phyloP scores from a whole-genome alignment of 441 rosid genomes.

The Cnidoscolus chayamansa region DNA sequence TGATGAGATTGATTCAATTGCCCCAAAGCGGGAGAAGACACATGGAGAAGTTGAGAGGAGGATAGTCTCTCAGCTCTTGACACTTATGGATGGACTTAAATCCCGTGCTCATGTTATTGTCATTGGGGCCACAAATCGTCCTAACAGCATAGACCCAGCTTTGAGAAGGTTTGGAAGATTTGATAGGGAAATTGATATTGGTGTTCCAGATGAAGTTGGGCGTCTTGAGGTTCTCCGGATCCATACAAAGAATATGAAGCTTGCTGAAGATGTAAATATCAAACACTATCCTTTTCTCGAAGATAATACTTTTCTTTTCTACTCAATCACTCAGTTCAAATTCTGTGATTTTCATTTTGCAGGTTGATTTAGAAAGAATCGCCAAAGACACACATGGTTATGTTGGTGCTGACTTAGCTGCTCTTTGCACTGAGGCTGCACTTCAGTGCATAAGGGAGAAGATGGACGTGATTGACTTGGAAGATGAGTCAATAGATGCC shows the following conservation, averaged over 20 bases:
- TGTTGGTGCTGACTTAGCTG: constrained; percentile 78
- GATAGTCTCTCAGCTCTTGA: constrained; percentile 68
- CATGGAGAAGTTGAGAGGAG: constrained; percentile 72
- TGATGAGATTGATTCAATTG: constrained; percentile 70
- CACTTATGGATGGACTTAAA: constrained; percentile 60
- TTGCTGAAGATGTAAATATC: constrained; percentile 48
- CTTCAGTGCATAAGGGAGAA: constrained; percentile 75
- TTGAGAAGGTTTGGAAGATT: constrained; percentile 58
- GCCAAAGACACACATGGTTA: constrained; percentile 68
- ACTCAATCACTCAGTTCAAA: background rate
- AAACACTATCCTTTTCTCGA: background rate
- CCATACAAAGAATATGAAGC: constrained; percentile 62
- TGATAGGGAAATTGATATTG: constrained; percentile 64
- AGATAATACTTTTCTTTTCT: background rate
- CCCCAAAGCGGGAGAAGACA: constrained; percentile 70
- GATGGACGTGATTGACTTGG: constrained; percentile 77
- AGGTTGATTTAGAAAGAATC: constrained; percentile 67
- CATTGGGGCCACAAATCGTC: constrained; percentile 55
- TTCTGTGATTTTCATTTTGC: constrained; percentile 4
- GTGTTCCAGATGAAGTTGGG: constrained; percentile 71
- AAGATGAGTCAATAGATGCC: constrained; percentile 71
- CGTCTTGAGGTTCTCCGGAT: constrained; percentile 55
- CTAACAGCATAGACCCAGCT: constrained; percentile 55
- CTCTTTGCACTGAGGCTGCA: constrained; percentile 73
- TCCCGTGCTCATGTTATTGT: constrained; percentile 57